Conservation (phyloP, 129 eudicot genomes). For the Helianthus tuberosus region DNA sequence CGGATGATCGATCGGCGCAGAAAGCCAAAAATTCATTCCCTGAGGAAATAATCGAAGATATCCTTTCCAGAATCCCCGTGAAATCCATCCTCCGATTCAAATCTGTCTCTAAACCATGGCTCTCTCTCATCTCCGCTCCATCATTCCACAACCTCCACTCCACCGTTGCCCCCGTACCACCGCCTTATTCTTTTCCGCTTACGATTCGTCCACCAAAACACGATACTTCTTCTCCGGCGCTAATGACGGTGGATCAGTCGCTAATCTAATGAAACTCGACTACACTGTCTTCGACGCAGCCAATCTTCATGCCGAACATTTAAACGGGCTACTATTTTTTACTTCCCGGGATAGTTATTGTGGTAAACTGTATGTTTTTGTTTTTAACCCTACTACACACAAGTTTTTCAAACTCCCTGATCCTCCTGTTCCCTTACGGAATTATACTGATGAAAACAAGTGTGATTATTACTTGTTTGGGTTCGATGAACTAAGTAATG, state of each 20-base stretch:
- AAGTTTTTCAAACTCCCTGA: no score
- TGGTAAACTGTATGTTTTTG: no score
- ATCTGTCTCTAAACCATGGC: slow-evolving; percentile 19
- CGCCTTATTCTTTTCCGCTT: not conserved
- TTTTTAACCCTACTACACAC: no score
- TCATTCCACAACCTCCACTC: slow-evolving; percentile 18
- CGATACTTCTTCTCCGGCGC: slow-evolving; percentile 2
- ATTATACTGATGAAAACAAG: not conserved
- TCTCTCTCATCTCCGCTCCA: not conserved
- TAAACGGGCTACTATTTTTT: slow-evolving; percentile 8
- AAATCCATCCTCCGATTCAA: slow-evolving; percentile 7
- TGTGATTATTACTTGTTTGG: no score
- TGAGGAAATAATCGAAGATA: not conserved
- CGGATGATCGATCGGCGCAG: no score
- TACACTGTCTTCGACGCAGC: not conserved
- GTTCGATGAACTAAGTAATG: no score
- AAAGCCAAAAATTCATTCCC: not conserved
- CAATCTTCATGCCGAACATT: not conserved
- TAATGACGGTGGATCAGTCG: slow-evolving; percentile 6
- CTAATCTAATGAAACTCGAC: slow-evolving; percentile 21
- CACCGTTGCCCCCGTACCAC: not conserved
- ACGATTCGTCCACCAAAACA: not conserved
- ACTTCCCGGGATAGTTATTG: no score
- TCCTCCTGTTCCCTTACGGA: not conserved
- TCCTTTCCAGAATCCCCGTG: not conserved